phyloP scores from a whole-genome alignment of 129 eudicot genomes.

The Chrysanthemum lavandulifolium region DNA sequence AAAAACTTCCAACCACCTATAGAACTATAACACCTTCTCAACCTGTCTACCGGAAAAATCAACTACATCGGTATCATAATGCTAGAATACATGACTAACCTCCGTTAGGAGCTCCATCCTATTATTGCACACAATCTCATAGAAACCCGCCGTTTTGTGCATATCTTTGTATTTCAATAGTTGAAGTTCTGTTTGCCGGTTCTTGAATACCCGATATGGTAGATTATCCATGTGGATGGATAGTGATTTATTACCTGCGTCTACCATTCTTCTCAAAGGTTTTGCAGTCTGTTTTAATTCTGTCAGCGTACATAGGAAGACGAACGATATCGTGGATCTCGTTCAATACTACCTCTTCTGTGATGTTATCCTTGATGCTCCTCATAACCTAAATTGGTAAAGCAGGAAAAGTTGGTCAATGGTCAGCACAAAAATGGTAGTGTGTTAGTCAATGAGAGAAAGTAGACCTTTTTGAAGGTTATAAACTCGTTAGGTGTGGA shows the following conservation, averaged over 20 bases:
- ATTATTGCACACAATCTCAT: no score
- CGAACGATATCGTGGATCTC: conserved; percentile 52
- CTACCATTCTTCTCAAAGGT: conserved; percentile 38
- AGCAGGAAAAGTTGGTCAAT: conserved; percentile 2
- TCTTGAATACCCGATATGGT: not conserved
- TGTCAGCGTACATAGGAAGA: conserved; percentile 67
- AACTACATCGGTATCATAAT: not conserved
- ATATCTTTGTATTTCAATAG: not conserved
- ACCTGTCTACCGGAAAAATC: not conserved
- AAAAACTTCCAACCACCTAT: not conserved
- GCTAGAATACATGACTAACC: not conserved
- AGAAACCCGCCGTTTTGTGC: not conserved
- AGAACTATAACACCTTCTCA: conserved; percentile 10
- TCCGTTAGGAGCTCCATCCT: not conserved
- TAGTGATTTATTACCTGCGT: conserved; percentile 23
- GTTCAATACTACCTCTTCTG: conserved; percentile 58
- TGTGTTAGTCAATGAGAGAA: not conserved
- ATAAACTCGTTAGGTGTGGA: conserved; percentile 61
- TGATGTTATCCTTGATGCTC: conserved; percentile 67
- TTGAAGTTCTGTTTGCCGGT: not conserved
- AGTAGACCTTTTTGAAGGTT: conserved; percentile 55
- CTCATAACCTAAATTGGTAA: conserved; percentile 47
- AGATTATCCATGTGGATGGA: not conserved
- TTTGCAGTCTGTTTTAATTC: conserved; percentile 50
- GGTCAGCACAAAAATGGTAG: not conserved